phyloP scores from a whole-genome alignment of 495 filamentous ascomycete species.

The Parachaetomium inaequale region DNA sequence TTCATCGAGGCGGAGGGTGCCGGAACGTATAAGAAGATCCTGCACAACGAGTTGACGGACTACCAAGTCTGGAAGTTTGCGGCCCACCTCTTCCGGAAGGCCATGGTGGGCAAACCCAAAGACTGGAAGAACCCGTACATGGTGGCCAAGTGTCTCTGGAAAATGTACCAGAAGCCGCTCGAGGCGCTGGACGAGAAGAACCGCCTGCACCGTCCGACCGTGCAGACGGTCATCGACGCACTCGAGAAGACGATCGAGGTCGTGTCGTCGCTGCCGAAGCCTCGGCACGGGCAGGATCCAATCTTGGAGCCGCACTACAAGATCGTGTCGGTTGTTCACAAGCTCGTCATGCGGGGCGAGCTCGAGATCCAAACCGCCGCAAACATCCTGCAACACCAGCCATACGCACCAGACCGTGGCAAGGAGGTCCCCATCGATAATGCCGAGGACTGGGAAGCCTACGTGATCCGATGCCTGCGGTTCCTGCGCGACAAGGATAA shows the following conservation, averaged over 20 bases:
- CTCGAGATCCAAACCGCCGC: slow-evolving; percentile 43
- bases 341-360: slow-evolving; percentile 59
- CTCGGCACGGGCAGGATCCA: slow-evolving; percentile 73
- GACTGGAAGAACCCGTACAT: slow-evolving; percentile 91
- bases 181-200: slow-evolving; percentile 50
- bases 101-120: slow-evolving; percentile 68
- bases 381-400: slow-evolving; percentile 45
- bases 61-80: slow-evolving; percentile 88
- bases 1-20: slow-evolving; percentile 63
- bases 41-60: slow-evolving; percentile 67
- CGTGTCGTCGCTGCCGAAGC: slow-evolving; percentile 61
- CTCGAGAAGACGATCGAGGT: slow-evolving; percentile 69
- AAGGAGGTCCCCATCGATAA: slow-evolving; percentile 42
- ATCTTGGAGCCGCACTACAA: slow-evolving; percentile 97
- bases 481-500: slow-evolving; percentile 82
- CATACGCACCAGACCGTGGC: slow-evolving; percentile 40
- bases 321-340: slow-evolving; percentile 80
- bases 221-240: slow-evolving; percentile 59
- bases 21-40: slow-evolving; percentile 68
- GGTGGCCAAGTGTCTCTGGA: slow-evolving; percentile 92
- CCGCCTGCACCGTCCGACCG: slow-evolving; percentile 39
- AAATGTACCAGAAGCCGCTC: slow-evolving; percentile 69
- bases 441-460: slow-evolving; percentile 66
- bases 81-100: slow-evolving; percentile 69
- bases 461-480: slow-evolving; percentile 67